Conservation (phyloP, 2,329 filamentous ascomycete species). For the Aspergillus caelatus region DNA sequence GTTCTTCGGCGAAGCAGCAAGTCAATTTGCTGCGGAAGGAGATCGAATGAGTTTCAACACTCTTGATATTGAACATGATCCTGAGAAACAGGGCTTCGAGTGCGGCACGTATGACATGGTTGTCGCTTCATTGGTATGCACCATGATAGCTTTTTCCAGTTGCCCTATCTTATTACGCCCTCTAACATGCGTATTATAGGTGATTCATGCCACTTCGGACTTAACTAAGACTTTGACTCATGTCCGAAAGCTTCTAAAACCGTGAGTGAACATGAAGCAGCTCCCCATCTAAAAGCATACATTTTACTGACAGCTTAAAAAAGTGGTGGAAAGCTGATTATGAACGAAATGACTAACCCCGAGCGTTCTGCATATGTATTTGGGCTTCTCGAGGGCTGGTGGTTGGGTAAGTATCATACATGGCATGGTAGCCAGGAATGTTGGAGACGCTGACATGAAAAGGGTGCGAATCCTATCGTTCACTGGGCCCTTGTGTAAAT, state of each 20-base stretch:
- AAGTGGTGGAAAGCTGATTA: conserved; percentile 17
- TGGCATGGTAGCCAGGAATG: background rate
- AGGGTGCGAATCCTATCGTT: conserved; percentile 14
- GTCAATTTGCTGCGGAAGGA: conserved; percentile 11
- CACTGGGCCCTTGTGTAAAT: conserved; percentile 11
- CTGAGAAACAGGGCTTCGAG: conserved; percentile 19
- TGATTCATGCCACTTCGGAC: conserved; percentile 15
- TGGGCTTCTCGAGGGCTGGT: conserved; percentile 20
- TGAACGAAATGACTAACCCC: conserved; percentile 14
- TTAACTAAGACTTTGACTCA: conserved; percentile 11
- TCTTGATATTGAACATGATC: conserved; percentile 22
- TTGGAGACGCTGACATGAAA: background rate
- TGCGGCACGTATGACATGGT: conserved; percentile 23
- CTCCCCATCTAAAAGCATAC: background rate
- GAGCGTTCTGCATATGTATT: conserved; percentile 14
- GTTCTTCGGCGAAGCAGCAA: conserved; percentile 14
- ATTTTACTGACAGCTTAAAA: background rate
- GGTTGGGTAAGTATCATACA: conserved; percentile 9
- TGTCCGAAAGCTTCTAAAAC: conserved; percentile 18
- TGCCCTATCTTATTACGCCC: background rate
- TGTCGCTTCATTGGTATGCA: conserved; percentile 18
- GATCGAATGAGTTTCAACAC: conserved; percentile 17
- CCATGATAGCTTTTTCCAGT: no score
- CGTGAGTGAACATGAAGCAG: conserved; percentile 1
- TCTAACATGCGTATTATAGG: background rate